Conservation (phyloP, 1,139 yeast genomes). For the Sugiyamaella grinbergsii region DNA sequence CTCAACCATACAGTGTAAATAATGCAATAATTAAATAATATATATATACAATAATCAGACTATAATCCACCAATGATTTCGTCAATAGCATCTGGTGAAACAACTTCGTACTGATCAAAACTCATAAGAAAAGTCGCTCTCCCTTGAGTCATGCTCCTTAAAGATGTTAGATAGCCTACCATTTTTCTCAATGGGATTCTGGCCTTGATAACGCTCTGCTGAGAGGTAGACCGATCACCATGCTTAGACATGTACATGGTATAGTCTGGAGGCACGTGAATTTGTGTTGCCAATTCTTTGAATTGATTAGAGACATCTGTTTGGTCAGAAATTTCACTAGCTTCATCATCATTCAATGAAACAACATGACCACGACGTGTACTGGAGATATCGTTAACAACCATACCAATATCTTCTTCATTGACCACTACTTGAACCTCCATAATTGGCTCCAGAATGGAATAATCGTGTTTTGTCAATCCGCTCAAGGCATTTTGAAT, state of each 20-base stretch:
- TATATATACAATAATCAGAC: too few relatives aligned
- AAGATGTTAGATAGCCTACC: slow-evolving; percentile 80
- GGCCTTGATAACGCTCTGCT: slow-evolving; percentile 62
- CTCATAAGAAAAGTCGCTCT: slow-evolving; percentile 82
- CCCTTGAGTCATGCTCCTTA: slow-evolving; percentile 87
- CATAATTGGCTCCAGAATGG: slow-evolving; percentile 87
- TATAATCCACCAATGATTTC: slow-evolving; percentile 18
- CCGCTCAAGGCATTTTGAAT: slow-evolving; percentile 46
- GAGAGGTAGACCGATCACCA: slow-evolving; percentile 35
- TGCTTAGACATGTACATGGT: slow-evolving; percentile 47
- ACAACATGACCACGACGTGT: slow-evolving; percentile 69
- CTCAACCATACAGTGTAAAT: too few relatives aligned
- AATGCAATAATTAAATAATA: too few relatives aligned
- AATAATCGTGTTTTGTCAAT: slow-evolving; percentile 43
- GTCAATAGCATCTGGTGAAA: slow-evolving; percentile 20
- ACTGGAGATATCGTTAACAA: slow-evolving; percentile 76
- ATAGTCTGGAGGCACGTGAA: slow-evolving; percentile 46
- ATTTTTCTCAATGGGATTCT: slow-evolving; percentile 84
- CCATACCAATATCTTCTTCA: slow-evolving; percentile 77
- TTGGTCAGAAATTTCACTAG: slow-evolving; percentile 17
- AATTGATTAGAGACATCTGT: slow-evolving; percentile 21
- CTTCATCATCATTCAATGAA: slow-evolving; percentile 45
- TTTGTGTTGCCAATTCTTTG: slow-evolving; percentile 37
- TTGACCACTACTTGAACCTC: slow-evolving; percentile 65
- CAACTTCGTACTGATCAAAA: slow-evolving; percentile 64